These are phyloP conservation scores for Blastobotrys peoriensis DNA, from an alignment of 805 yeast genomes.

Conservation along the genomic window DNA sequence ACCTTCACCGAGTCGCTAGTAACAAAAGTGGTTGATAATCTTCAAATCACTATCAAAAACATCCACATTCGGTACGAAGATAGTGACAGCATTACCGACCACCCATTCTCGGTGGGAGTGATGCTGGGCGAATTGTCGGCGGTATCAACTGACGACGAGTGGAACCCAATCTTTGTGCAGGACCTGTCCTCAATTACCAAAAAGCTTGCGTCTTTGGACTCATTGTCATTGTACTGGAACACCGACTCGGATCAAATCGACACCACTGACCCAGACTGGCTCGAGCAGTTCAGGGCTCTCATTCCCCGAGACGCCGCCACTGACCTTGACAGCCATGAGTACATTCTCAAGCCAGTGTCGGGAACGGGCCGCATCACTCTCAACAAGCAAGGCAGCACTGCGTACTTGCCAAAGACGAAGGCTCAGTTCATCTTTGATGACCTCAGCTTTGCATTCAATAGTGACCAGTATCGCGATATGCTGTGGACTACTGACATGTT, in stretches of 20 bases:
- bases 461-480: constrained; percentile 76
- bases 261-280: constrained; percentile 27
- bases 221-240: constrained; percentile 79
- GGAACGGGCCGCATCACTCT: constrained; percentile 80
- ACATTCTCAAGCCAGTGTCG: constrained; percentile 75
- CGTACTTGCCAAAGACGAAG: constrained; percentile 45
- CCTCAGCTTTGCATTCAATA: constrained; percentile 78
- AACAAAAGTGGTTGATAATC: constrained; percentile 85
- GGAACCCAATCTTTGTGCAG: constrained; percentile 83
- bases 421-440: constrained; percentile 80
- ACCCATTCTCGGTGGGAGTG: constrained; percentile 77
- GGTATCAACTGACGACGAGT: constrained; percentile 74
- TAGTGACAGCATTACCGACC: constrained; percentile 51
- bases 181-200: constrained; percentile 60
- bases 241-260: constrained; percentile 53
- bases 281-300: constrained; percentile 35
- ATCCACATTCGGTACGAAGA: constrained; percentile 94
- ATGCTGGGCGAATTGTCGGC: constrained; percentile 85
- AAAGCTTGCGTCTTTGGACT: constrained; percentile 68
- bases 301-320: constrained; percentile 5
- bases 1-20: constrained; percentile 80
- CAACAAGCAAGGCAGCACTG: constrained; percentile 59
- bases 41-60: constrained; percentile 84
- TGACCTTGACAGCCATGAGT: constrained; percentile 24
- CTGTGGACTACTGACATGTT: constrained; percentile 76